Conservation (phyloP, 2,329 filamentous ascomycete genomes). For the Diatrype stigma region DNA sequence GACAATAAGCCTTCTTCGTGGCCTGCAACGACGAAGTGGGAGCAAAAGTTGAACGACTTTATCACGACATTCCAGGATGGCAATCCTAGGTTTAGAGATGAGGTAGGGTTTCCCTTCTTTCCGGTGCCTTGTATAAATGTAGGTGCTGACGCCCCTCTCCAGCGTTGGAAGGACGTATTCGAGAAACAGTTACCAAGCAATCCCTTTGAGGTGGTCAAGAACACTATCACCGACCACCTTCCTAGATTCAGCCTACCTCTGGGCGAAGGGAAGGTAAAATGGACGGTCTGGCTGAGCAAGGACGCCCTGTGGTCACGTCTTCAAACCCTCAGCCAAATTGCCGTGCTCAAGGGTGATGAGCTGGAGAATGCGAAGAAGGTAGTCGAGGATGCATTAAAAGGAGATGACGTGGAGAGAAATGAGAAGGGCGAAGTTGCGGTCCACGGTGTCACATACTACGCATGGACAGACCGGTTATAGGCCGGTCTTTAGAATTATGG, state of each 20-base stretch:
- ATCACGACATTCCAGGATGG: constrained; percentile 53
- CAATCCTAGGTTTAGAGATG: constrained; percentile 61
- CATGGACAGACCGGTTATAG: constrained; percentile 53
- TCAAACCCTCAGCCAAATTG: constrained; percentile 64
- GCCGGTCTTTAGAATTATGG: too few species aligned
- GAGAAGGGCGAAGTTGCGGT: constrained; percentile 58
- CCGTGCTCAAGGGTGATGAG: constrained; percentile 49
- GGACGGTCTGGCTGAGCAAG: constrained; percentile 53
- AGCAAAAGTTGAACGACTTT: constrained; percentile 56
- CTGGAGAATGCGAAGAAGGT: constrained; percentile 43
- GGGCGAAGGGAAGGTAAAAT: constrained; percentile 50
- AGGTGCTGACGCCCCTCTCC: constrained; percentile 1
- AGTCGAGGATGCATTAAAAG: constrained; percentile 51
- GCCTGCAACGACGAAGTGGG: constrained; percentile 56
- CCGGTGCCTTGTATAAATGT: neutral
- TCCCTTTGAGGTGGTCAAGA: constrained; percentile 46
- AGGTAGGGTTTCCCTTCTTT: constrained; percentile 17
- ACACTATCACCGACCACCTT: constrained; percentile 34
- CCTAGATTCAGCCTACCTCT: constrained; percentile 58
- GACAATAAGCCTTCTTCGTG: constrained; percentile 61
- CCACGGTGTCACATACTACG: constrained; percentile 60
- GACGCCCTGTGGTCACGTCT: constrained; percentile 62
- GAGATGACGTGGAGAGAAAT: constrained; percentile 52
- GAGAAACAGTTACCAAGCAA: constrained; percentile 51
- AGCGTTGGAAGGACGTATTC: constrained; percentile 59